Evolutionary conservation across 768 basidiomycete species (phyloP).

Genomic region (Rhizopogon roseolus): DNA sequence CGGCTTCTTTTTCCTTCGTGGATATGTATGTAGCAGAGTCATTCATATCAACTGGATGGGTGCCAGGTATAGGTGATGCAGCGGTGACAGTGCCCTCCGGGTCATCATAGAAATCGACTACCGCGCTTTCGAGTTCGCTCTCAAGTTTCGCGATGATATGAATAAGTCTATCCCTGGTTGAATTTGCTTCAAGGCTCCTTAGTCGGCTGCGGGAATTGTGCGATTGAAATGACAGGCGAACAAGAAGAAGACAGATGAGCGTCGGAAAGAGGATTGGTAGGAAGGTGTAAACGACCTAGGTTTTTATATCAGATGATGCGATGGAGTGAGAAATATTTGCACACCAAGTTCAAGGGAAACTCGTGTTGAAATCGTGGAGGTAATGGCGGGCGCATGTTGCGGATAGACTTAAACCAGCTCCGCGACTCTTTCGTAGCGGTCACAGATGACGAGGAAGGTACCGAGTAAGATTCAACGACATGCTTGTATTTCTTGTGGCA

Average conservation of each 20-base stretch:
- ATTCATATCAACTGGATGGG: background rate
- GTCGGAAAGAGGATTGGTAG: conserved; percentile 66
- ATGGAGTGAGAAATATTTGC: conserved; percentile 16
- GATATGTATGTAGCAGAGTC: background rate
- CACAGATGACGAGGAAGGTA: conserved; percentile 41
- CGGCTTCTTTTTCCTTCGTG: conserved; percentile 3
- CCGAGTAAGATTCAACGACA: conserved; percentile 48
- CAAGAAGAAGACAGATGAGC: conserved; percentile 45
- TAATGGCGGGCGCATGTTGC: conserved; percentile 38
- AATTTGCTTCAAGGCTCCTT: conserved; percentile 54
- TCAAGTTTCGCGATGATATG: conserved; percentile 57
- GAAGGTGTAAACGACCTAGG: conserved; percentile 46
- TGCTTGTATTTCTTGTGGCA: conserved; percentile 52
- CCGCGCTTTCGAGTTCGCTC: conserved; percentile 52
- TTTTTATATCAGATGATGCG: background rate
- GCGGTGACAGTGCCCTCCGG: conserved; percentile 22
- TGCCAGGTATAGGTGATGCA: conserved; percentile 4
- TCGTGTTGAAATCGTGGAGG: conserved; percentile 54
- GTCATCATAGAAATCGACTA: conserved; percentile 56
- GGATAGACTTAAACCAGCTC: conserved; percentile 41
- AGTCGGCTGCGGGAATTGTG: conserved; percentile 63
- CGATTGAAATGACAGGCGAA: conserved; percentile 55
- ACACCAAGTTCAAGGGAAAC: conserved; percentile 71
- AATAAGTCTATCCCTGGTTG: conserved; percentile 44
- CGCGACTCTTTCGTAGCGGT: conserved; percentile 35